These are phyloP conservation scores for Cucurbita moschata DNA, from an alignment of 306 rosid species.

Conservation along the genomic window DNA sequence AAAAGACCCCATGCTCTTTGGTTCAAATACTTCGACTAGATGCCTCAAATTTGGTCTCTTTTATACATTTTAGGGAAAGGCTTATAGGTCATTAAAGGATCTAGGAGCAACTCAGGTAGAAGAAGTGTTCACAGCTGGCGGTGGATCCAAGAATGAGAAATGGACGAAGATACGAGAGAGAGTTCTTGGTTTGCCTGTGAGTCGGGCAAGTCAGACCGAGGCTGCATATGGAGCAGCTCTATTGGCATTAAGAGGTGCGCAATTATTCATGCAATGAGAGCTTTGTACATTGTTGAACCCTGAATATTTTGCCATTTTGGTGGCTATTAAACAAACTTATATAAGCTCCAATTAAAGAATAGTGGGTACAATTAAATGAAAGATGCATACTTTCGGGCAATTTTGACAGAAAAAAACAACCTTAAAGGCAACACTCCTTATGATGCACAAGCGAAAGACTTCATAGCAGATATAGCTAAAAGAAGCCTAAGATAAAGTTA, in stretches of 20 bases:
- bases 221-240: conserved; percentile 91
- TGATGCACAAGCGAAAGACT: not conserved
- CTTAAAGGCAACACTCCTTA: not conserved
- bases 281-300: not conserved
- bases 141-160: conserved; percentile 68
- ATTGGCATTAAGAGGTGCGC: conserved; percentile 55
- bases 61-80: conserved; percentile 42
- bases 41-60: not conserved
- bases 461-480: not conserved
- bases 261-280: not conserved
- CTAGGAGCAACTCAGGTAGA: conserved; percentile 66
- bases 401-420: not conserved
- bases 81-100: conserved; percentile 49
- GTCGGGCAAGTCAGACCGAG: conserved; percentile 56
- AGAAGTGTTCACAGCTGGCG: conserved; percentile 69
- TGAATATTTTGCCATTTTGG: no score
- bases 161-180: conserved; percentile 76
- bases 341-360: not conserved
- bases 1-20: not conserved
- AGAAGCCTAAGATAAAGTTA: not conserved
- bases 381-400: not conserved
- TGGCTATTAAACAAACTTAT: not conserved
- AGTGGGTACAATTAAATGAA: not conserved
- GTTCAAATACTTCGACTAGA: no score
- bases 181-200: conserved; percentile 67